Base-by-base conservation (phyloP, 371 early-diverging fungal genomes). In the Saksenaea vasiformis region DNA sequence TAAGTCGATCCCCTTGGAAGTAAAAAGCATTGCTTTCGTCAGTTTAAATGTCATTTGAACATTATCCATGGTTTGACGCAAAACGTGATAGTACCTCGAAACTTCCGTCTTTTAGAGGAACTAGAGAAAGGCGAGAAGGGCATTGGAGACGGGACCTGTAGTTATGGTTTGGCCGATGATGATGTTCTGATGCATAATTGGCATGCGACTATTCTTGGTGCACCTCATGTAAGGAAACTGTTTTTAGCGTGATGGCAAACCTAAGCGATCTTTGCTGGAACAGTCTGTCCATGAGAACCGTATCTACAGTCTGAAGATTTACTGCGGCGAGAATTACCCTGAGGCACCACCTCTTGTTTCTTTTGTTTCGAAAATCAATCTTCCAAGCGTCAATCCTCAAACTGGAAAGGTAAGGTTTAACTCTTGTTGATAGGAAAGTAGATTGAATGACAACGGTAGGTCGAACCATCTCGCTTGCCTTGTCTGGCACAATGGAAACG, bases 81-180 rank as follows among this genome's bases (percentile, higher is more conserved):
- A 47, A 47, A 47, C 22, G 51, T 47, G 22, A 22, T 71, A 93
- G 94, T 96, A 68, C 98, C 98, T 61, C 91, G 98, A 66, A 98
- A 95, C 80, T 98, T 98, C 77, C 90, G 93, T 67, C 89, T 98
- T 62, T 83, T 98, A 51, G 97, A 95, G 74, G 98, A 98, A 78
- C 89, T 98, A 43, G 98, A 98, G 77, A 94, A 94, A 75, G 96
- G 96, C 61, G 98, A 98, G 73, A 98, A 97, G 83, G 97, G 95
- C 34, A 88, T 93, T 73, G 96, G 97, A 58, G 97, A 97, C 77
- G 96, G 96, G 14, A 89, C 93, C 43, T 91, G 92, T 79, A 92
- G 91, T 73, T 98, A 97, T 77, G 98, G 98, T 39, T 85, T 98
- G 57, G 87, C 90, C 22, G 90, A 95, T 69, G 83, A 87, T 28